These are phyloP conservation scores for Lasiosphaeriaceae sp. DNA, from an alignment of 495 filamentous ascomycete genomes.

Conservation along the genomic window DNA sequence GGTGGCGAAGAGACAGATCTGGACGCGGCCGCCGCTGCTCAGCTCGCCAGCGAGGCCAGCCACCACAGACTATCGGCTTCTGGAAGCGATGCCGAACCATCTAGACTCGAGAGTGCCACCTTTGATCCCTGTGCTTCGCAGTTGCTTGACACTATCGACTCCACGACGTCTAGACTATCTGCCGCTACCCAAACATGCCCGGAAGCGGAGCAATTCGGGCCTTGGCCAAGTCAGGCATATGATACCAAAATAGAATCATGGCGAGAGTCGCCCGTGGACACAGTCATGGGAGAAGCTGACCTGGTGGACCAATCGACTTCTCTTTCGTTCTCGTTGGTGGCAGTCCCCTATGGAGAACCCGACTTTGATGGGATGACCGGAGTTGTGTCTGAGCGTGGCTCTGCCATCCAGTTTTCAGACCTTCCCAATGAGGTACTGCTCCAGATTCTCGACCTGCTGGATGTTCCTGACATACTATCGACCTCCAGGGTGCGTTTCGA, in stretches of 20 bases:
- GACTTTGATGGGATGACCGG: neutral
- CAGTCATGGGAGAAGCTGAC: neutral
- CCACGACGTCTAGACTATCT: neutral
- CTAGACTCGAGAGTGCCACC: neutral
- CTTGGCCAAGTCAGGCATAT: neutral
- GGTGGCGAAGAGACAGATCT: slow-evolving; percentile 1
- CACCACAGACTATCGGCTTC: slow-evolving; percentile 20
- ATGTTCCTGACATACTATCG: slow-evolving; percentile 54
- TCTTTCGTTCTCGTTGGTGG: neutral
- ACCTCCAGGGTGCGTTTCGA: slow-evolving; percentile 48
- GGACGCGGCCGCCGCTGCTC: slow-evolving; percentile 11
- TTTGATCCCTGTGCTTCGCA: neutral
- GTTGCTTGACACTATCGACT: neutral
- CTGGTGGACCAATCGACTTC: neutral
- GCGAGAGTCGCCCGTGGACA: slow-evolving; percentile 7
- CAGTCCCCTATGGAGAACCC: neutral
- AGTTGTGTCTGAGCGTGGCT: neutral
- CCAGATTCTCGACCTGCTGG: slow-evolving; percentile 50
- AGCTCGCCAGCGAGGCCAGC: slow-evolving; percentile 22
- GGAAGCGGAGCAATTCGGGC: neutral
- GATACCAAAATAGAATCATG: slow-evolving; percentile 3
- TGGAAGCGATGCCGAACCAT: slow-evolving; percentile 10
- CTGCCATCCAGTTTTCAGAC: slow-evolving; percentile 14
- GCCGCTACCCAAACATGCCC: slow-evolving; percentile 1
- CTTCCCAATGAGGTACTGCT: slow-evolving; percentile 56